Percentiles rank a stretch among this genome's conserved stretches.
Evolutionary conservation across 306 rosid species (phyloP).

Genomic region (Acacia acuminata): DNA sequence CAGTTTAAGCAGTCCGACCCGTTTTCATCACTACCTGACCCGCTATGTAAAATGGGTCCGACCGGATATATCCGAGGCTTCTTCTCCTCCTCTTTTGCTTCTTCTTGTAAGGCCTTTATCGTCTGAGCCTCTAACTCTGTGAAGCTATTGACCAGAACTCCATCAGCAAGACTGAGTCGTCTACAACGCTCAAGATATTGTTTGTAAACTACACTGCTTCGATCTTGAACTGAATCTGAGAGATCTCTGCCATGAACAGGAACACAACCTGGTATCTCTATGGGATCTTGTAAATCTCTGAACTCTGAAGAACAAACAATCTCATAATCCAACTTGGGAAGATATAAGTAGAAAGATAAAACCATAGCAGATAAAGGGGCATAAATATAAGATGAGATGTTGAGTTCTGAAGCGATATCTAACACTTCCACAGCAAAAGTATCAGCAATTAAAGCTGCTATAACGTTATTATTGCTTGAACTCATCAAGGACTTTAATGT

Average conservation of each 20-base stretch:
- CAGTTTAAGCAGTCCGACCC: constrained; percentile 28
- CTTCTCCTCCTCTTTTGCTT: not conserved
- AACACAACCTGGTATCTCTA: constrained; percentile 34
- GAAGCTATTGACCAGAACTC: constrained; percentile 38
- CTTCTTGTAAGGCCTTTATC: constrained; percentile 31
- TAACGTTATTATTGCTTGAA: not conserved
- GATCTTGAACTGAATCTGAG: constrained; percentile 6
- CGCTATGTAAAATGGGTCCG: constrained; percentile 36
- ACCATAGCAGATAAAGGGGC: constrained; percentile 13
- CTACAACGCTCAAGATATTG: constrained; percentile 6
- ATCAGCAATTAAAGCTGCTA: constrained; percentile 20
- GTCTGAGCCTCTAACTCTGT: constrained; percentile 28
- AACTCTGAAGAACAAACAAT: not conserved
- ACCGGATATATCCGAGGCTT: not conserved
- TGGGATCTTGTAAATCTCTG: constrained; percentile 11
- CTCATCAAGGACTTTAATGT: not conserved
- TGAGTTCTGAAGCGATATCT: constrained; percentile 1
- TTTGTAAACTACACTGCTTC: constrained; percentile 27
- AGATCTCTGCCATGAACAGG: constrained; percentile 36
- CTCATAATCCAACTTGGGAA: not conserved
- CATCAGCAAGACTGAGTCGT: not conserved
- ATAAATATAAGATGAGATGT: constrained; percentile 2
- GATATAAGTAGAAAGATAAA: not conserved
- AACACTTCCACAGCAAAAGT: not conserved
- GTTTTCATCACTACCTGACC: not conserved